These are phyloP conservation scores for Talaromyces nanjingensis DNA, from an alignment of 495 filamentous ascomycete species.

Conservation along the genomic window DNA sequence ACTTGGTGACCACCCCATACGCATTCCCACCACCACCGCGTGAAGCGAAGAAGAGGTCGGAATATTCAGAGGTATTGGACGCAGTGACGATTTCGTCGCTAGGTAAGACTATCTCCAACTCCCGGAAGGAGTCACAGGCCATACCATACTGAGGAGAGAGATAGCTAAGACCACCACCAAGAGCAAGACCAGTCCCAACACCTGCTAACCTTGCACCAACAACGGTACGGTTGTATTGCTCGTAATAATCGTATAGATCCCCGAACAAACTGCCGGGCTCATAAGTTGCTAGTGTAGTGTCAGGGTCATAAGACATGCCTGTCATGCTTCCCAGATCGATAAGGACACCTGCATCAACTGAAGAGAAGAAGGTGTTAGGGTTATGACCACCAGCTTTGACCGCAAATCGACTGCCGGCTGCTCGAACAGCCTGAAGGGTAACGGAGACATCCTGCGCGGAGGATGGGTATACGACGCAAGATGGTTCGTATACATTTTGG, in stretches of 20 bases:
- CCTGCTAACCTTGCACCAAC: constrained; percentile 26
- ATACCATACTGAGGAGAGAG: constrained; percentile 31
- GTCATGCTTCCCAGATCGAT: constrained; percentile 32
- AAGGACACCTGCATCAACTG: constrained; percentile 33
- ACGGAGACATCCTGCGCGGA: constrained; percentile 22
- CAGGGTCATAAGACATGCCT: constrained; percentile 21
- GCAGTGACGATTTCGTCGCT: constrained; percentile 42
- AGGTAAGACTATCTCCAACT: constrained; percentile 42
- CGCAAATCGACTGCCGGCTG: constrained; percentile 31
- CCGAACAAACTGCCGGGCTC: constrained; percentile 25
- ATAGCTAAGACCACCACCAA: constrained; percentile 29
- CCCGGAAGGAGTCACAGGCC: constrained; percentile 27
- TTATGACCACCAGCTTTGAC: constrained; percentile 41
- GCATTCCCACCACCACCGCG: constrained; percentile 45
- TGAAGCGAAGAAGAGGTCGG: constrained; percentile 53
- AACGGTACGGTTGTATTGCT: constrained; percentile 23
- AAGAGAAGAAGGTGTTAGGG: constrained; percentile 32
- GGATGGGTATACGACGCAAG: constrained; percentile 25
- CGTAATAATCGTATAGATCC: constrained; percentile 25
- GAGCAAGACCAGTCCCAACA: constrained; percentile 26
- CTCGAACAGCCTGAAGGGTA: constrained; percentile 18
- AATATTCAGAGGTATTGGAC: constrained; percentile 32
- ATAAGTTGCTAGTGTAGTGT: constrained; percentile 26
- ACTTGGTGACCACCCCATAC: constrained; percentile 40
- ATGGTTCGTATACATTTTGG: constrained; percentile 25